These are phyloP conservation scores for Cantharellus cinnabarinus DNA, from an alignment of 768 basidiomycete species.

Conservation along the genomic window DNA sequence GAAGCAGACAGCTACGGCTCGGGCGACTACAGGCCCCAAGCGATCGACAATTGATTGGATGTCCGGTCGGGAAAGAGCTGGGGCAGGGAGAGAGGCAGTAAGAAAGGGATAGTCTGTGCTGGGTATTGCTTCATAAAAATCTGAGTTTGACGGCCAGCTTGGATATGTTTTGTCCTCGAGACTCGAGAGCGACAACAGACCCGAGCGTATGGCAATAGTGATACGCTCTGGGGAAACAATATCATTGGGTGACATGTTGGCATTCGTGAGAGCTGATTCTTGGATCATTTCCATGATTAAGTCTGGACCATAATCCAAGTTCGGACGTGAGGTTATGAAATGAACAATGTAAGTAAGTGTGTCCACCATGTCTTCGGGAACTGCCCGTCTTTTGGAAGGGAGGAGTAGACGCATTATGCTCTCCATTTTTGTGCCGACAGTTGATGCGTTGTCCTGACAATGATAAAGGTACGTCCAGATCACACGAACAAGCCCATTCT, in stretches of 20 bases:
- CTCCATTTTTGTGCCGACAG: slow-evolving; percentile 65
- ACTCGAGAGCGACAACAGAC: slow-evolving; percentile 45
- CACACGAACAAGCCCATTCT: slow-evolving; percentile 68
- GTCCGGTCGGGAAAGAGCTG: slow-evolving; percentile 38
- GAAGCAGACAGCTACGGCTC: slow-evolving; percentile 37
- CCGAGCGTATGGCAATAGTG: slow-evolving; percentile 54
- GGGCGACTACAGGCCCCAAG: slow-evolving; percentile 33
- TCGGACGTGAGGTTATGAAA: slow-evolving; percentile 51
- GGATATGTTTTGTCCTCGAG: slow-evolving; percentile 59
- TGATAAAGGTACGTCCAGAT: slow-evolving; percentile 94
- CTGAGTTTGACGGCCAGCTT: slow-evolving; percentile 55
- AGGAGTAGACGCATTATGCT: slow-evolving; percentile 55
- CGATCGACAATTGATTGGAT: slow-evolving; percentile 56
- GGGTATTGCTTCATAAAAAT: slow-evolving; percentile 37
- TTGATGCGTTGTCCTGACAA: slow-evolving; percentile 66
- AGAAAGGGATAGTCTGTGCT: slow-evolving; percentile 49
- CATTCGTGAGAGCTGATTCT: slow-evolving; percentile 22
- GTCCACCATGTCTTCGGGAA: slow-evolving; percentile 58
- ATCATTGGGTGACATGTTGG: slow-evolving; percentile 15
- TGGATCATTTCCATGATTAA: slow-evolving; percentile 64
- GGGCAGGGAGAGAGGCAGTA: slow-evolving; percentile 31
- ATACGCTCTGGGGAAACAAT: slow-evolving; percentile 38
- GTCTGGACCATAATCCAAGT: slow-evolving; percentile 72
- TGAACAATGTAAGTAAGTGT: slow-evolving; percentile 62
- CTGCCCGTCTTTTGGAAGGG: slow-evolving; percentile 39